Percentiles rank a stretch among this genome's conserved stretches.
These are phyloP conservation scores for Chytridium lagenaria DNA, from an alignment of 371 early-diverging fungal genomes.

Conservation along the genomic window DNA sequence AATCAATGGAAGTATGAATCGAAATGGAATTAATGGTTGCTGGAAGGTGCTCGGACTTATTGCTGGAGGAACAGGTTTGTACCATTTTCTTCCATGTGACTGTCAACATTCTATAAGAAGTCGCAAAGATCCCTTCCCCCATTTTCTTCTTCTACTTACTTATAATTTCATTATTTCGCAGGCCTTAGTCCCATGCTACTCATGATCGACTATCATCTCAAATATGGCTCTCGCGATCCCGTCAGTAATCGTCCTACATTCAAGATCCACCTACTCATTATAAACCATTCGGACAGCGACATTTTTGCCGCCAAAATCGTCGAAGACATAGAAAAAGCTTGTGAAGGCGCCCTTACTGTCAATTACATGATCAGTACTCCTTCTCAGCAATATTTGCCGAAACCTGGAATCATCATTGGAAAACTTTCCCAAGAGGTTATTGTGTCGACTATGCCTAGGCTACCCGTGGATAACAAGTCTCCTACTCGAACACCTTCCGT, in stretches of 20 bases:
- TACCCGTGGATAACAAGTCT: background rate
- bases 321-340: slow-evolving; percentile 12
- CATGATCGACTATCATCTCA: slow-evolving; percentile 48
- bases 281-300: slow-evolving; percentile 21
- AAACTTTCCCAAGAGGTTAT: slow-evolving; percentile 30
- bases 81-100: background rate
- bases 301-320: slow-evolving; percentile 30
- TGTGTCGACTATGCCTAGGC: slow-evolving; percentile 36
- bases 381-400: too few relatives aligned
- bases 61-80: slow-evolving; percentile 44
- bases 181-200: slow-evolving; percentile 50
- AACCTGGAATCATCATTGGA: slow-evolving; percentile 33
- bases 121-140: too few relatives aligned
- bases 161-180: too few relatives aligned
- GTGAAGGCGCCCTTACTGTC: slow-evolving; percentile 30
- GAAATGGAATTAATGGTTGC: slow-evolving; percentile 30
- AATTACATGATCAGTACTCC: slow-evolving; percentile 22
- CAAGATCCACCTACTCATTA: slow-evolving; percentile 33
- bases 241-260: slow-evolving; percentile 25
- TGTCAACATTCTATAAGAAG: background rate
- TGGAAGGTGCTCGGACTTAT: slow-evolving; percentile 41
- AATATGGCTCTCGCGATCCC: slow-evolving; percentile 28
- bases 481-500: background rate
- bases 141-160: too few relatives aligned
- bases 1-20: slow-evolving; percentile 25